Base-by-base conservation (phyloP, 495 filamentous ascomycete species). In the Penicillium macrosclerotiorum region DNA sequence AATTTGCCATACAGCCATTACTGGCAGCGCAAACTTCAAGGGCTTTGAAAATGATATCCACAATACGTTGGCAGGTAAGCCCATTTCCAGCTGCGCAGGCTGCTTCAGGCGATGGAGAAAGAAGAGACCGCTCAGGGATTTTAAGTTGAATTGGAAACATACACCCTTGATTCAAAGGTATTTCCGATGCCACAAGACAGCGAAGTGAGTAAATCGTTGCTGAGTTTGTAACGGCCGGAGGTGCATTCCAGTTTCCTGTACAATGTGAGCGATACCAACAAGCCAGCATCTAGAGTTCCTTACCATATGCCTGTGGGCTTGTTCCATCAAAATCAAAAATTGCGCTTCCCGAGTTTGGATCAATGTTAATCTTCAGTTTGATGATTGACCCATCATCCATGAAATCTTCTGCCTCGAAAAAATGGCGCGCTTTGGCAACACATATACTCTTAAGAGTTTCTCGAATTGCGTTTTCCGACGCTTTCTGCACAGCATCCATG, bases 311-410 rank as follows among this genome's bases (percentile, higher is more conserved):
- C 65, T 98, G 86, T 1, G 90, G 86, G 0, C 93, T 93, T 1
- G 93, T 98, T 23, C 71, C 71, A 2, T 52, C 75, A 65, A 98
- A 98, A 64, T 98, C 90, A 64, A 98, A 96, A 7, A 89, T 72
- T 0, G 93, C 93, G 47, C 94, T 89, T 20, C 93, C 93, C 44
- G 87, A 83, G 8, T 82, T 76, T 0, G 80, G 79, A 67, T 95
- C 83, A 63, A 98, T 97, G 20, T 83, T 86, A 37, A 98, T 77
- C 37, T 84, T 87, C 14, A 98, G 77, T 30, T 76, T 74, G 59
- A 98, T 96, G 0, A 91, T 91, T 17, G 83, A 88, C 25, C 93
- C 93, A 62, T 98, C 93, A 63, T 98, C 93, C 93, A 98, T 97
- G 68, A 85, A 90, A 60, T 98, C 93, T 3, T 84, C 74, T 0